Evolutionary conservation across 441 rosid species (phyloP).

Genomic region (Pelargonium australe): DNA sequence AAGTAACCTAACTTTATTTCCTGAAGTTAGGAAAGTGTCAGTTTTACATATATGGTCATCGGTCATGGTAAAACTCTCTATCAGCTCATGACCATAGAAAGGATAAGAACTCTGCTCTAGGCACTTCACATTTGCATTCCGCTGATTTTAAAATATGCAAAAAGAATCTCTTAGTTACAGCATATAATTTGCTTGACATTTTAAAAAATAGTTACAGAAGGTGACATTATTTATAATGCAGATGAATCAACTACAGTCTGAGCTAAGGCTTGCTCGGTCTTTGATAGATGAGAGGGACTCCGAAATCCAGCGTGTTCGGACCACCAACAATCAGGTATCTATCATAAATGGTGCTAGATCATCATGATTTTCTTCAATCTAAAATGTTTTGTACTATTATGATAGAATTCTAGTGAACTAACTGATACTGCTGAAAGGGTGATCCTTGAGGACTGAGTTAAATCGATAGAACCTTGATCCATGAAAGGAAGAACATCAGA

Average conservation of each 20-base stretch:
- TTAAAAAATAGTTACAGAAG: background rate
- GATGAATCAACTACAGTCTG: conserved; percentile 94
- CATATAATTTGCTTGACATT: background rate
- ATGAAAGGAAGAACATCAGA: background rate
- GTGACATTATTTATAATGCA: conserved; percentile 25
- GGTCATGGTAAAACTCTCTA: background rate
- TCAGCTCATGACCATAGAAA: background rate
- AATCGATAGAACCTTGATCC: background rate
- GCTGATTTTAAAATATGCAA: background rate
- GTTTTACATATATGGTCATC: background rate
- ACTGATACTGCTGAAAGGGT: background rate
- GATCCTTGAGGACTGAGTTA: conserved; percentile 4
- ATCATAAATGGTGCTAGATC: background rate
- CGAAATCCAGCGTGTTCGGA: conserved; percentile 70
- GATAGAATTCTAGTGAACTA: background rate
- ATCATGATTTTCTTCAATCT: background rate
- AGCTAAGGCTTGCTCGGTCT: conserved; percentile 82
- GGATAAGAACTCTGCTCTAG: background rate
- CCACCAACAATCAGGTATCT: conserved; percentile 73
- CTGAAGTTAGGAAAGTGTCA: background rate
- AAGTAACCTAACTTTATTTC: background rate
- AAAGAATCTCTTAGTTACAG: background rate
- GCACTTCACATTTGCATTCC: background rate
- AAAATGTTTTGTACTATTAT: background rate
- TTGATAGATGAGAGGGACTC: conserved; percentile 81